Evolutionary conservation across 441 rosid species (phyloP), one percentile per base, ranked within the genome.

Genomic region (Gossypium davidsonii): DNA sequence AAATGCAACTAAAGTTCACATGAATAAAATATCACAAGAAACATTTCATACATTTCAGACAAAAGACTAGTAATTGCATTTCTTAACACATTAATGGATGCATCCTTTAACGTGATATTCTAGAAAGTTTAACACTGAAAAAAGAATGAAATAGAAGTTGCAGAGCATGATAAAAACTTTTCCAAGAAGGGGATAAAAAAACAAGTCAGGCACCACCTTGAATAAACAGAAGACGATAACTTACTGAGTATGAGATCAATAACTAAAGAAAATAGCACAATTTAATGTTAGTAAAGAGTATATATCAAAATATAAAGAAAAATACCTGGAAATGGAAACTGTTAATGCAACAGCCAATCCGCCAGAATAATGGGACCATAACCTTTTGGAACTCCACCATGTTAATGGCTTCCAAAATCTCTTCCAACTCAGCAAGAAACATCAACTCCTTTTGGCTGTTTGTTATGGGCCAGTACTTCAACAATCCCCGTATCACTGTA

Each of bases 381-480:
- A 91, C 78, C 82, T 83, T 91, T 76, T 93, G 96, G 34, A 91
- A 93, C 48, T 93, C 98, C 78, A 84, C 82, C 78, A 87, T 80
- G 65, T 84, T 91, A 80, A 88, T 89, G 14, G 80, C 83, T 79
- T 93, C 98, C 77, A 93, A 66, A 74, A 91, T 88, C 82, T 91
- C 98, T 80, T 93, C 98, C 70, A 90, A 79, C 84, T 91, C 97
- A 1, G 96, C 87, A 7, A 93, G 85, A 82, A 93, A 88, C 94
- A 91, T 87, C 48, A 93, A 90, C 84, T 93, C 98, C 79, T 93
- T 93, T 81, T 91, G 97, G 77, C 97, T 88, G 59, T 86, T 93
- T 0, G 97, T 93, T 61, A 90, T 78, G 18, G 98, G 98, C 98
- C 98, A 93, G 70, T 82, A 90, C 77, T 89, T 93, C 88, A 93